phyloP scores from a whole-genome alignment of 345 rosid species.

The Durio zibethinus region DNA sequence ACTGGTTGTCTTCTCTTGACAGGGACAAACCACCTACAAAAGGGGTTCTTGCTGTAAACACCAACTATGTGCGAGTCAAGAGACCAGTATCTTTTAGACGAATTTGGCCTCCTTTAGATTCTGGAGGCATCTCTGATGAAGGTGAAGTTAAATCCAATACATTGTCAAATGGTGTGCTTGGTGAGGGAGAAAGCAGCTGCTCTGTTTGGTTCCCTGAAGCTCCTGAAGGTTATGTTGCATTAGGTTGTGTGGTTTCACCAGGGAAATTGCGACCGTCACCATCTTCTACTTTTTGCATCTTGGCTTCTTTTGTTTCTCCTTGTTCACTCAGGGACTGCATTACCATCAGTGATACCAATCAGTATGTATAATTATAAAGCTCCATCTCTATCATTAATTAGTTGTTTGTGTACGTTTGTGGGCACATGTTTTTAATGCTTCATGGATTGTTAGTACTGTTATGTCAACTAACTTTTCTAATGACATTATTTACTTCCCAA shows the following conservation, averaged over 20 bases:
- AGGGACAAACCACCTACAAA: constrained; percentile 98
- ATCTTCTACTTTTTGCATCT: constrained; percentile 74
- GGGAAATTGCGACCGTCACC: constrained; percentile 63
- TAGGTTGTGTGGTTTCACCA: constrained; percentile 77
- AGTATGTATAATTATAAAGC: constrained; percentile 45
- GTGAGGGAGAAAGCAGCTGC: constrained; percentile 40
- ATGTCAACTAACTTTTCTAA: neutral
- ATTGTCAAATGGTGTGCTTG: constrained; percentile 12
- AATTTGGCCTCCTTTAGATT: constrained; percentile 60
- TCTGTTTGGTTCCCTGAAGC: constrained; percentile 95
- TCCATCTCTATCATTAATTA: constrained; percentile 18
- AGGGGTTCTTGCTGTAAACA: constrained; percentile 86
- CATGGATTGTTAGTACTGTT: constrained; percentile 5
- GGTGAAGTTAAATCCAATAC: constrained; percentile 17
- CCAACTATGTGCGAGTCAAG: constrained; percentile 72
- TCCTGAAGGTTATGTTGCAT: constrained; percentile 81
- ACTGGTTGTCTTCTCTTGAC: constrained; percentile 31
- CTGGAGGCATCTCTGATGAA: constrained; percentile 38
- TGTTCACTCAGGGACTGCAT: constrained; percentile 87
- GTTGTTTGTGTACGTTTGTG: neutral
- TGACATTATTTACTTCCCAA: constrained; percentile 1
- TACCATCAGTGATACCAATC: constrained; percentile 48
- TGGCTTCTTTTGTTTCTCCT: constrained; percentile 75
- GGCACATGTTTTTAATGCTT: constrained; percentile 8
- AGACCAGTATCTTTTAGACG: constrained; percentile 75